Base-by-base conservation (phyloP, 2,329 filamentous ascomycete genomes). In the Colletotrichum nymphaeae region DNA sequence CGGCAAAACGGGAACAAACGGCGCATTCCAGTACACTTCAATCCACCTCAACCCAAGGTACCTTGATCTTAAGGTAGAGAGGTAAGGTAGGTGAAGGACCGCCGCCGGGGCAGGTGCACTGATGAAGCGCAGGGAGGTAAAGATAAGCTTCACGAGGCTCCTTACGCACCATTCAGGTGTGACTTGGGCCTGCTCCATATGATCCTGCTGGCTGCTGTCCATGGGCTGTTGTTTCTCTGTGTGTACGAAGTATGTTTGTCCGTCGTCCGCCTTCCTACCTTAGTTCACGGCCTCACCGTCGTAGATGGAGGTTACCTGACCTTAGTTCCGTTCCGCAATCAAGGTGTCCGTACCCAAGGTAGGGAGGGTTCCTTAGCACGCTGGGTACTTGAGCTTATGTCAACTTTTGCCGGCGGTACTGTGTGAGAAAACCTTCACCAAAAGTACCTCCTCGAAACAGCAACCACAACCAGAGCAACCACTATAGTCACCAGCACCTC, bases 261-360 rank as follows among this genome's bases (percentile, higher is more conserved):
- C 19, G 42, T 22, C 8, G 42, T 49, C 19, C 42, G 42, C 42
- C 42, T 49, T 49, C 19, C 42, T 22, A 49, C 42, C 42, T 49
- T 49, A 22, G 42, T 49, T 22, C 55, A n/a, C 53, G 65, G 24
- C 28, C 32, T 42, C 55, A 55, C 66, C 35, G 42, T 55, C 66
- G 55, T n/a, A 60, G 59, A 65, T 64, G 42, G 26, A 69, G 60
- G 60, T 63, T 73, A 65, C 66, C 66, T 59, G 53, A 64, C 59
- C 24, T 64, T 73, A 73, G 65, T 46, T 57, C 59, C 58, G 24
- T 62, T 53, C 28, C 60, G 28, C 46, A 49, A 49, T 22, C 42
- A 49, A 11, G 42, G 37, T 19, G 14, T 7, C 37, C 37, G 14
- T 42, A 42, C 37, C 30, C 30, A 32, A 32, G 14, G 16, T 19